phyloP scores from a whole-genome alignment of 345 rosid genomes.

The Gossypioides kirkii region DNA sequence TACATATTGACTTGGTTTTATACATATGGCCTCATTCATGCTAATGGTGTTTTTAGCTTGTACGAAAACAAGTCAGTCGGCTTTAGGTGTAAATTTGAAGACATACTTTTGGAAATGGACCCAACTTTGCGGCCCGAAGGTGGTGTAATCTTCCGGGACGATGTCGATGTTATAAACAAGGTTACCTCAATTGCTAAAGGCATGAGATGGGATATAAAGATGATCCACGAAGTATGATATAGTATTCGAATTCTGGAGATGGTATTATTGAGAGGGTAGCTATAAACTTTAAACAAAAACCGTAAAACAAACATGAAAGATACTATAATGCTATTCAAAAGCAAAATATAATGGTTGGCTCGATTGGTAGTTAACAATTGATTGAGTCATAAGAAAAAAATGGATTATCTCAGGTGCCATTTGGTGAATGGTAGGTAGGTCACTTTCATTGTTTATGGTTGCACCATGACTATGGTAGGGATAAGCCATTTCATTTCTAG shows the following conservation, averaged over 20 bases:
- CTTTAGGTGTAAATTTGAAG: conserved; percentile 64
- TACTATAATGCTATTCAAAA: too few species aligned
- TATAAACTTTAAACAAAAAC: too few species aligned
- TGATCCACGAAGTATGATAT: conserved; percentile 38
- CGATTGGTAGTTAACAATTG: too few species aligned
- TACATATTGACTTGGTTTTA: background rate
- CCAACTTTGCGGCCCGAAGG: conserved; percentile 88
- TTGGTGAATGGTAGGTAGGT: too few species aligned
- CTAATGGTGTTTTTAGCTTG: conserved; percentile 70
- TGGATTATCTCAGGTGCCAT: too few species aligned
- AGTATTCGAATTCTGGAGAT: fast-evolving
- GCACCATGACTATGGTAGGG: too few species aligned
- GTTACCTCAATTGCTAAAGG: conserved; percentile 60
- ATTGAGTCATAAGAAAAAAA: too few species aligned
- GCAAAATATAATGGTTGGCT: too few species aligned
- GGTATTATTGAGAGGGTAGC: fast-evolving
- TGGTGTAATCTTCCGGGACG: conserved; percentile 67
- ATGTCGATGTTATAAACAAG: conserved; percentile 69
- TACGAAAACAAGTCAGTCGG: conserved; percentile 55
- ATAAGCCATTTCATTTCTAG: too few species aligned
- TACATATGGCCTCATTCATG: conserved; percentile 77
- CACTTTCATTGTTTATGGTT: too few species aligned
- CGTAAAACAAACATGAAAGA: fast-evolving
- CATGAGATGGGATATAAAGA: conserved; percentile 89
- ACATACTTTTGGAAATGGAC: conserved; percentile 85